Evolutionary conservation across 306 rosid species (phyloP), one percentile per base, ranked within the genome.

Genomic region (Abrus pulchellus): DNA sequence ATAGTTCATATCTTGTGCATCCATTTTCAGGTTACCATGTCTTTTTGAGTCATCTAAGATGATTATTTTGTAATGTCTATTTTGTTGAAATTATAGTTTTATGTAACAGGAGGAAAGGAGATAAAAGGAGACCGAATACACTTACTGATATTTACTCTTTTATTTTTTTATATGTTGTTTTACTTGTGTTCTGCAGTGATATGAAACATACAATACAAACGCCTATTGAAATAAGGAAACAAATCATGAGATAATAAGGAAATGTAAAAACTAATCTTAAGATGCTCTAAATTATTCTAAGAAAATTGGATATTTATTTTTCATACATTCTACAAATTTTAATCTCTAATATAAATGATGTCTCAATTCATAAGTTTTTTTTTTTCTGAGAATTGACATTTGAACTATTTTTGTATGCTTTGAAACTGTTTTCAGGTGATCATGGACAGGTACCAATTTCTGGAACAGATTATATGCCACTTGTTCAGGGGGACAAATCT

Each of bases 391-490:
- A 84, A 75, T 50, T 73, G 59, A 40, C 83, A 75, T 52, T 28
- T 79, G 72, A 60, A 65, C 20, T 38, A 48, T 87, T 72, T 36
- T 72, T 68, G 77, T 67, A 61, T 76, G 40, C 81, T 83, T 68
- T 76, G 70, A 67, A 75, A 76, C 76, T 55, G 67, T 77, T 76
- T 82, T 40, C 83, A 88, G 93, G 83, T 59, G 72, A 79, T 79
- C 69, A 3, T 79, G 90, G 79, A 50, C 86, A 57, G 77, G 76
- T 90, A 82, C 62, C 90, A 81, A 67, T 80, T 76, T 77, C 89
- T 54, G 87, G 80, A 57, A 56, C 76, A 63, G 68, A 88, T 71
- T 72, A 80, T 78, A 59, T 83, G 48, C 72, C 90, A 20, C 82
- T 69, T 32, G 82, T 85, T 78, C 87, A 89, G 82, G 87, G 68